Evolutionary conservation across 2,329 filamentous ascomycete genomes (phyloP).

Genomic region (Sporothrix curviconia): DNA sequence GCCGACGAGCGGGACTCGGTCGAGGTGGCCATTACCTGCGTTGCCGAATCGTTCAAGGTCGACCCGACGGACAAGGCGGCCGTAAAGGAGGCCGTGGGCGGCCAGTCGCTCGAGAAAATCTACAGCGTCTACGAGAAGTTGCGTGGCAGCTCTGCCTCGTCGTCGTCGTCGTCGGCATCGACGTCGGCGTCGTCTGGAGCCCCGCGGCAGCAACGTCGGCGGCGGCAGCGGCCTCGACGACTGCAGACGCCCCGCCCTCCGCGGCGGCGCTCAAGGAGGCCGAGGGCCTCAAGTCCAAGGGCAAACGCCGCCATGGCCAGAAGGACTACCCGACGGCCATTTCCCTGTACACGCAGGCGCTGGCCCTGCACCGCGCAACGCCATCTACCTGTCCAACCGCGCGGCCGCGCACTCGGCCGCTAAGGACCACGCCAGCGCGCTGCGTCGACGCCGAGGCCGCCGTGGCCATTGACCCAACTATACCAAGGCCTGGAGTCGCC

Average conservation of each 20-base stretch:
- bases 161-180: slow-evolving; percentile 30
- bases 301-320: slow-evolving; percentile 92
- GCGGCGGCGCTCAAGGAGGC: slow-evolving; percentile 64
- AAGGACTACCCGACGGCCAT: slow-evolving; percentile 85
- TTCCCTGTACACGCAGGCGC: slow-evolving; percentile 79
- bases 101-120: slow-evolving; percentile 82
- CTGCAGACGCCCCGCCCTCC: slow-evolving; percentile 11
- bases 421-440: slow-evolving; percentile 76
- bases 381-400: slow-evolving; percentile 96
- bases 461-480: slow-evolving; percentile 81
- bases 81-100: slow-evolving; percentile 69
- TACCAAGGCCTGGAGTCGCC: slow-evolving; percentile 93
- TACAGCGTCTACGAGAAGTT: slow-evolving; percentile 96
- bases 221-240: slow-evolving; percentile 34
- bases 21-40: slow-evolving; percentile 90
- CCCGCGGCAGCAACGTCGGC: slow-evolving; percentile 31
- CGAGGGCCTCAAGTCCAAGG: slow-evolving; percentile 80
- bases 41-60: slow-evolving; percentile 90
- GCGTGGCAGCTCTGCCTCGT: slow-evolving; percentile 38
- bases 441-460: slow-evolving; percentile 86
- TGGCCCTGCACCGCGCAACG: slow-evolving; percentile 77
- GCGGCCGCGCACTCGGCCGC: slow-evolving; percentile 86
- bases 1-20: slow-evolving; percentile 88
- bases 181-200: slow-evolving; percentile 35
- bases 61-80: slow-evolving; percentile 71